Evolutionary conservation across 2,329 filamentous ascomycete genomes (phyloP), one percentile per base, ranked within the genome.

Genomic region (Aureobasidium sp.): DNA sequence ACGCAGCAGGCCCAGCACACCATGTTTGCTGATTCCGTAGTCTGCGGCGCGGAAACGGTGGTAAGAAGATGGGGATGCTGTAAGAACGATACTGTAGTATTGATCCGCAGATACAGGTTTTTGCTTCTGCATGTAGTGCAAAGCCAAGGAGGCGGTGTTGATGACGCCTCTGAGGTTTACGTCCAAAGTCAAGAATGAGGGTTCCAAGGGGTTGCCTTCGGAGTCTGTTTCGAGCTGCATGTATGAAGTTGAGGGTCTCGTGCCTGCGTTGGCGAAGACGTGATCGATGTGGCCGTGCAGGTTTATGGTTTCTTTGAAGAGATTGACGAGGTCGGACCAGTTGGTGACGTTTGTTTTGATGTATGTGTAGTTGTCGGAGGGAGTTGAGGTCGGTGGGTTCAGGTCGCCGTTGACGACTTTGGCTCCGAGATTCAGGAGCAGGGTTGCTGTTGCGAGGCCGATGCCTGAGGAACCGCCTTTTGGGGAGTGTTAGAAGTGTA

Each of bases 401-500:
- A 84, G 62, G 65, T 86, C 84, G 37, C 74, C 79, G 27, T 77
- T 78, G 61, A 84, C 75, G 19, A 86, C 82, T 17, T 74, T 76
- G 29, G 81, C 83, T 21, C 81, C 82, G 0, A 78, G 69, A 0
- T 75, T 71, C 8, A 85, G 72, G 15, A 84, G 76, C 2, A 80
- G 71, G 9, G 77, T 69, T 8, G 78, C 75, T 0, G 83, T 84
- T 58, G 80, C 80, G 15, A 84, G 75, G 33, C 83, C 83, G 57
- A 86, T 86, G 17, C 84, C 84, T 2, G 81, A 83, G 0, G 80
- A 81, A 60, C 80, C 80, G 51, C 83, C 50, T 54, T 29, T 38
- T 54, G 23, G 82, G 78, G 38, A 0, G 15, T 49, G 55, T 58
- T 27, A 54, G 50, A 21, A 10, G 7, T 7, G 9, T 47, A 11